phyloP scores from a whole-genome alignment of 2,329 filamentous ascomycete species.

The Ophiostoma sp. region DNA sequence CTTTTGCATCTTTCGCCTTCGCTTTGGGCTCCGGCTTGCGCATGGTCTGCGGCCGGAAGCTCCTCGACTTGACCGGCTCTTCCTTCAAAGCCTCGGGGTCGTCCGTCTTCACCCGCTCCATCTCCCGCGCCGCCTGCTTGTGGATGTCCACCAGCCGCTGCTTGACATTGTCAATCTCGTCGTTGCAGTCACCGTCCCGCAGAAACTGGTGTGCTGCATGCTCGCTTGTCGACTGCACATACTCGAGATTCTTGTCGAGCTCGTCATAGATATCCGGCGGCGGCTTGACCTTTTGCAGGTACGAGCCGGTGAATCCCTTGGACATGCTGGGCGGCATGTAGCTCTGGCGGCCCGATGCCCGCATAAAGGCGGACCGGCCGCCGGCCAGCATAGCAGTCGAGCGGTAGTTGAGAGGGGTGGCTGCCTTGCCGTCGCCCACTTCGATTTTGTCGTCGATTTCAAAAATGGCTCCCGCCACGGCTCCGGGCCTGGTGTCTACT shows the following conservation, averaged over 20 bases:
- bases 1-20: conserved; percentile 26
- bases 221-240: conserved; percentile 76
- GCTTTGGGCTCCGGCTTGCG: conserved; percentile 39
- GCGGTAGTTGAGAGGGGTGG: neutral
- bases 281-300: conserved; percentile 22
- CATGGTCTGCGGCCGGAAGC: conserved; percentile 50
- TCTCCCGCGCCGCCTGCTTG: conserved; percentile 54
- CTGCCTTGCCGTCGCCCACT: neutral
- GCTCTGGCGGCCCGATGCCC: conserved; percentile 25
- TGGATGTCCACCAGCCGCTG: conserved; percentile 59
- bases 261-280: conserved; percentile 58
- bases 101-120: conserved; percentile 50
- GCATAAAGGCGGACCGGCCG: conserved; percentile 29
- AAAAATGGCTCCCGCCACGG: neutral
- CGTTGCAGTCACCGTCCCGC: conserved; percentile 77
- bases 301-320: neutral
- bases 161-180: conserved; percentile 66
- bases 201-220: conserved; percentile 83
- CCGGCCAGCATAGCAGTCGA: conserved; percentile 12
- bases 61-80: conserved; percentile 40
- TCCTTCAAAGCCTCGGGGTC: conserved; percentile 44
- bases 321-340: neutral
- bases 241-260: conserved; percentile 72
- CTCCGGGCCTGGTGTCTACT: neutral
- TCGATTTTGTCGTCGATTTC: neutral